Conservation (phyloP, 371 early-diverging fungal genomes). For the Mortierella polycephala region DNA sequence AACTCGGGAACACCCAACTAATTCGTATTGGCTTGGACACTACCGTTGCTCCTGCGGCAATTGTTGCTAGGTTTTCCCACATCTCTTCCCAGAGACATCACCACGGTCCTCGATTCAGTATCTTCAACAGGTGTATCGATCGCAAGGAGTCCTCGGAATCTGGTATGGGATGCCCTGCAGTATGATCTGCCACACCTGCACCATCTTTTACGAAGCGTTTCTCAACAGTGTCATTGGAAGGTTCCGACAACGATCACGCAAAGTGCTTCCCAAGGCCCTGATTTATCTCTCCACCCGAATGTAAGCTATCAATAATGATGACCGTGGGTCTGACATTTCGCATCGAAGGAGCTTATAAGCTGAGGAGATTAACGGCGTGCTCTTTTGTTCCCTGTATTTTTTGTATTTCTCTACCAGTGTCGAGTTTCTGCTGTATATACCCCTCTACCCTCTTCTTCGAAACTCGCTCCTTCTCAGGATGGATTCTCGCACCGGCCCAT, state of each 20-base stretch:
- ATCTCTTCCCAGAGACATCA: conserved; percentile 55
- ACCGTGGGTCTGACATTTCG: not conserved
- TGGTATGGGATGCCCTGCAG: conserved; percentile 71
- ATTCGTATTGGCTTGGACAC: too few species aligned
- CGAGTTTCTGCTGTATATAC: conserved; percentile 58
- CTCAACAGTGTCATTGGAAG: conserved; percentile 56
- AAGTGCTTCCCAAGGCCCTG: conserved; percentile 29
- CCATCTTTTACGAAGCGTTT: conserved; percentile 63
- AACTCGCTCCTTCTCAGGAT: conserved; percentile 67
- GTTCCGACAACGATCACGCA: conserved; percentile 19
- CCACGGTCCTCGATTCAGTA: conserved; percentile 57
- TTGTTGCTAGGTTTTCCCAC: conserved; percentile 35
- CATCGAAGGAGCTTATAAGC: not conserved
- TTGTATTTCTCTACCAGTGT: conserved; percentile 19
- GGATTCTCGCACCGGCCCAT: conserved; percentile 56
- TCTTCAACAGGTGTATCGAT: conserved; percentile 47
- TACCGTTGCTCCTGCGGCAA: too few species aligned
- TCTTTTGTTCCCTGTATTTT: not conserved
- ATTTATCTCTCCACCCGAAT: conserved; percentile 33
- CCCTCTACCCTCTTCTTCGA: conserved; percentile 65
- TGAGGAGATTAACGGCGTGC: not conserved
- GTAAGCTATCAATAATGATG: conserved; percentile 10
- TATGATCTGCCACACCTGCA: conserved; percentile 64
- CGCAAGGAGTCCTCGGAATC: conserved; percentile 60
- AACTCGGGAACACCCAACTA: too few species aligned